phyloP scores from a whole-genome alignment of 495 filamentous ascomycete genomes.

The Neohortaea acidophila region DNA sequence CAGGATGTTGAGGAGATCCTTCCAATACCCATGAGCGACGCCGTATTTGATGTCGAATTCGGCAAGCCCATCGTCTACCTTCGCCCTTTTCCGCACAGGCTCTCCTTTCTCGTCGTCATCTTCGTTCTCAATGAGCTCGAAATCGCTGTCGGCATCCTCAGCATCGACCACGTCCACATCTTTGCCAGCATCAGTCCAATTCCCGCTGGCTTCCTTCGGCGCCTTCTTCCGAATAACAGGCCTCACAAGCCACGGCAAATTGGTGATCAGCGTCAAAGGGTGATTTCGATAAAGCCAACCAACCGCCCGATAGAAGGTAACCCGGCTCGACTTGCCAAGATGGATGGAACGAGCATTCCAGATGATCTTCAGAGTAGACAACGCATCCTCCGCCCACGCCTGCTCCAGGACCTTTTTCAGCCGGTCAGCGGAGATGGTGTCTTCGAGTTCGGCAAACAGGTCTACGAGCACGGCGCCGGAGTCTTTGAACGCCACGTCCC shows the following conservation, averaged over 20 bases:
- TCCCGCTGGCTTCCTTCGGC: constrained; percentile 14
- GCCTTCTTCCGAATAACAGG: constrained; percentile 33
- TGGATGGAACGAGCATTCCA: constrained; percentile 38
- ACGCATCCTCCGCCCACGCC: constrained; percentile 29
- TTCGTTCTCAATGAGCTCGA: constrained; percentile 19
- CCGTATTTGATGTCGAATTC: constrained; percentile 25
- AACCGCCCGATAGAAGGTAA: constrained; percentile 30
- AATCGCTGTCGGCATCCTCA: constrained; percentile 21
- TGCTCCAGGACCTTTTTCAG: constrained; percentile 25
- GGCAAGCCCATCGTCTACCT: constrained; percentile 10
- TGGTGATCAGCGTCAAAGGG: constrained; percentile 30
- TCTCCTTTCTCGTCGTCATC: constrained; percentile 3
- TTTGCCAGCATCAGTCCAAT: constrained; percentile 8
- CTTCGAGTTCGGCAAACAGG: constrained; percentile 31
- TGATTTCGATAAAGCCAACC: constrained; percentile 33
- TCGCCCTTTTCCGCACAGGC: constrained; percentile 5
- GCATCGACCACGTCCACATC: constrained; percentile 17
- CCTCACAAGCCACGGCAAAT: constrained; percentile 33
- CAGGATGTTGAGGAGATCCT: constrained; percentile 36
- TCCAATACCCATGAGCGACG: constrained; percentile 36
- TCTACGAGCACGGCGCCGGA: constrained; percentile 30
- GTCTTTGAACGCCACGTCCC: constrained; percentile 26
- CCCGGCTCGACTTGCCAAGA: constrained; percentile 30
- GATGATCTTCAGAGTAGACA: constrained; percentile 35
- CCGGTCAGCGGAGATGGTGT: constrained; percentile 18